These are phyloP conservation scores for Boletus edulis DNA, from an alignment of 768 basidiomycete species.

Conservation along the genomic window DNA sequence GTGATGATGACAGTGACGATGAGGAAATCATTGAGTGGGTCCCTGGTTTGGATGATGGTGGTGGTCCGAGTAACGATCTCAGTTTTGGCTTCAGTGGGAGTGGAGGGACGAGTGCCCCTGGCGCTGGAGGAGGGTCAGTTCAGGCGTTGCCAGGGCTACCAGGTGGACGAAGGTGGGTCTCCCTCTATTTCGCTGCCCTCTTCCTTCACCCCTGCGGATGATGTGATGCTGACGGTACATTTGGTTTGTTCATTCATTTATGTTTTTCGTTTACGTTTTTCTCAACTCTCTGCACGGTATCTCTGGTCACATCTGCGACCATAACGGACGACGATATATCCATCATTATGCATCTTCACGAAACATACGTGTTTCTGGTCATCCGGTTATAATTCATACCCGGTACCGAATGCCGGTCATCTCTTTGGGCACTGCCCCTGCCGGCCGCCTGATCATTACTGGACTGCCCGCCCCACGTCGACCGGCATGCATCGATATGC, in stretches of 20 bases:
- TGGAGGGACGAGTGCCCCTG: neutral
- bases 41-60: constrained; percentile 7
- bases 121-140: constrained; percentile 1
- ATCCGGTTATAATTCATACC: constrained; percentile 9
- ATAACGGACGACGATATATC: neutral
- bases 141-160: constrained; percentile 10
- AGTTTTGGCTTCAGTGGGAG: neutral
- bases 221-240: constrained; percentile 12
- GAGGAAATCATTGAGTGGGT: constrained; percentile 27
- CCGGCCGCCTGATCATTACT: neutral
- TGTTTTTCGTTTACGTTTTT: neutral
- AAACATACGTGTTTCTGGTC: neutral
- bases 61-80: neutral
- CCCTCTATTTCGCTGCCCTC: neutral
- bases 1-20: constrained; percentile 32
- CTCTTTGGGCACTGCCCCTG: constrained; percentile 2
- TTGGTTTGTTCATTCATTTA: neutral
- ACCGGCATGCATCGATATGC: constrained; percentile 8
- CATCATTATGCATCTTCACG: neutral
- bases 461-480: neutral
- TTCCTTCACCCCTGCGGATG: neutral
- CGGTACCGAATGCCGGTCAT: constrained; percentile 8
- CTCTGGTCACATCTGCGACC: neutral
- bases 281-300: neutral
- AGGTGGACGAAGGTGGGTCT: constrained; percentile 28